These are phyloP conservation scores for Reticulascus tulasneorum DNA, from an alignment of 2,329 filamentous ascomycete species.

Conservation along the genomic window DNA sequence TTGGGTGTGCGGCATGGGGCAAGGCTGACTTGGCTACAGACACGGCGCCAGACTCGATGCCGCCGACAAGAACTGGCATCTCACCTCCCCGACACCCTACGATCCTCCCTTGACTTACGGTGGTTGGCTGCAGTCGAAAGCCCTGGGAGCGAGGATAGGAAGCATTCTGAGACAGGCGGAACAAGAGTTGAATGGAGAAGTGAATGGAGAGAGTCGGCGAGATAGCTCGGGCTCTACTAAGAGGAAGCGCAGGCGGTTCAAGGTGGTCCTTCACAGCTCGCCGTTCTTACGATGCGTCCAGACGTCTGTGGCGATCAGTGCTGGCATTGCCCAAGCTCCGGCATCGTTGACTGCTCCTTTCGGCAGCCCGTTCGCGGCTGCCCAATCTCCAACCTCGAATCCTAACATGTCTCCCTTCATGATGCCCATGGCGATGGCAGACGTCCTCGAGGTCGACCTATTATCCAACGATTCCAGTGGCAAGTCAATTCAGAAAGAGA, in stretches of 20 bases:
- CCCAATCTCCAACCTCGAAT: conserved; percentile 22
- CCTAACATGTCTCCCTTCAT: conserved; percentile 9
- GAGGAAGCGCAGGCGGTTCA: conserved; percentile 59
- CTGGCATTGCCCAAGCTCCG: conserved; percentile 69
- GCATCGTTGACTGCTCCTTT: conserved; percentile 26
- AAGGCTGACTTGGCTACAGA: conserved; percentile 30
- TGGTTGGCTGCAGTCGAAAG: conserved; percentile 83
- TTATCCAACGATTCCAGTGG: conserved; percentile 11
- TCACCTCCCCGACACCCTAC: conserved; percentile 89
- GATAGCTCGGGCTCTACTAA: conserved; percentile 17
- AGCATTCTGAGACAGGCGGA: conserved; percentile 58
- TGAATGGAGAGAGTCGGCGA: conserved; percentile 13
- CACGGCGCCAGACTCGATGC: conserved; percentile 93
- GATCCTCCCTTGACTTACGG: conserved; percentile 93
- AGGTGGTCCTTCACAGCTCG: conserved; percentile 86
- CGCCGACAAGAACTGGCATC: conserved; percentile 91
- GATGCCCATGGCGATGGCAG: conserved; percentile 6
- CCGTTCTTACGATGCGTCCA: conserved; percentile 91
- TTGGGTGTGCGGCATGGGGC: background rate
- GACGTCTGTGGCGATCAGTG: conserved; percentile 82
- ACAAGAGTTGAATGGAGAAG: conserved; percentile 31
- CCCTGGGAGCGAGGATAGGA: conserved; percentile 79
- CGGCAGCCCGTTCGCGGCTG: conserved; percentile 24
- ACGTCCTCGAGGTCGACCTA: conserved; percentile 6
- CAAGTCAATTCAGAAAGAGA: conserved; percentile 6